Base-by-base conservation (phyloP, 2,329 filamentous ascomycete species). In the Peltaster fructicola region DNA sequence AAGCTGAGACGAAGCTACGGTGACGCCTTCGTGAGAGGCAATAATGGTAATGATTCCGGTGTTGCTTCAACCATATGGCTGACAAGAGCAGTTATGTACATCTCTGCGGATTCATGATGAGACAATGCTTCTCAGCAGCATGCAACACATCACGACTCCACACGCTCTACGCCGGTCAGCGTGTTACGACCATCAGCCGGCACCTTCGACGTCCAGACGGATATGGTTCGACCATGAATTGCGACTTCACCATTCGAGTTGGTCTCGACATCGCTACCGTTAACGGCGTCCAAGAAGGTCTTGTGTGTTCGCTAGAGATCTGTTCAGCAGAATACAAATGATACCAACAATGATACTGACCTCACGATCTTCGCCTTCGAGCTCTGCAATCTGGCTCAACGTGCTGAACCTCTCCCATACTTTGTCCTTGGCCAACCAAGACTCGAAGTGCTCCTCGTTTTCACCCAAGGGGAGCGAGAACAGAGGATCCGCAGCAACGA, bases 1-100 rank as follows among this genome's bases (percentile, higher is more conserved):
- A 68, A 72, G 36, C 70, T 85, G 54, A 68, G 77, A 42, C 68
- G 79, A 43, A 77, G 68, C 27, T 93, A 92, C 49, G 85, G 85
- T 6, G 85, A 95, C 60, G 81, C 85, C 4, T 95, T 95, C 51
- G 78, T 95, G 30, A 68, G 85, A 51, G 85, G 85, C 40, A 95
- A 95, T 57, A 95, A 95, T 46, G 85, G 85, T 90, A 38, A 15
- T 17, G 6, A 7, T 18, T 15, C 20, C 17, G 12, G 4, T n/a
- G 14, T n/a, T 3, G 6, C 20, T 20, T 4, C 8, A 15, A 12
- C 15, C 8, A 13, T 19, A 17, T 18, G 10, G 25, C 37, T 36
- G 21, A 40, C 14, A 7, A 22, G n/a, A 10, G 2, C 28, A 75
- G 70, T 75, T 30, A 75, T 74, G 69, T 75, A 75, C 40, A 75